Percentiles rank a stretch among this genome's conserved stretches.
These are phyloP conservation scores for Starmerella vitae DNA, from an alignment of 805 yeast species.

Conservation along the genomic window DNA sequence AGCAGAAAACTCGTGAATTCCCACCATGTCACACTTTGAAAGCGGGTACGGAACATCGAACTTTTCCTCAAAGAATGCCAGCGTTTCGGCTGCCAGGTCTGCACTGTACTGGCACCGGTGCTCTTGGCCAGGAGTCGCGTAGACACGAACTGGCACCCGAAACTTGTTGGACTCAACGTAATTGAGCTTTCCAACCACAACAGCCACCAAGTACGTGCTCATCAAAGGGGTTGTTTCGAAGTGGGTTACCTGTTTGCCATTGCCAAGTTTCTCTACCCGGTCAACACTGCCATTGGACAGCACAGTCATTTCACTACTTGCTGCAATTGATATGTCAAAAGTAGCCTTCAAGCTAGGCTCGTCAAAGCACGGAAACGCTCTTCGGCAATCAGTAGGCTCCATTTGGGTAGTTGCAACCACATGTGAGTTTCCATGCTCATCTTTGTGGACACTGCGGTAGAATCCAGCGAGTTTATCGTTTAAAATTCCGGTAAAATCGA, in stretches of 20 bases:
- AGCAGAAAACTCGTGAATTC: slow-evolving; percentile 66
- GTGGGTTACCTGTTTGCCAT: slow-evolving; percentile 34
- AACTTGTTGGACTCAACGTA: slow-evolving; percentile 44
- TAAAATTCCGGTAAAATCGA: slow-evolving; percentile 43
- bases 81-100: slow-evolving; percentile 49
- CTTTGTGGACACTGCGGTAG: slow-evolving; percentile 49
- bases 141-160: slow-evolving; percentile 54
- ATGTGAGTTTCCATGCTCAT: slow-evolving; percentile 38
- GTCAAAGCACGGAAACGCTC: slow-evolving; percentile 66
- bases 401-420: slow-evolving; percentile 55
- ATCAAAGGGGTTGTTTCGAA: slow-evolving; percentile 54
- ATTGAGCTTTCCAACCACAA: slow-evolving; percentile 53
- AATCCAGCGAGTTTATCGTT: slow-evolving; percentile 64
- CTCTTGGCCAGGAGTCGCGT: slow-evolving; percentile 55
- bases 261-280: slow-evolving; percentile 28
- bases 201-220: slow-evolving; percentile 65
- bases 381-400: slow-evolving; percentile 67
- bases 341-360: slow-evolving; percentile 60
- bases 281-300: slow-evolving; percentile 56
- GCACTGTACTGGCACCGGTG: slow-evolving; percentile 49
- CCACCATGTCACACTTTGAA: slow-evolving; percentile 68
- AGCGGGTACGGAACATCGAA: slow-evolving; percentile 64
- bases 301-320: slow-evolving; percentile 40
- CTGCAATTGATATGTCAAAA: slow-evolving; percentile 44
- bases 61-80: slow-evolving; percentile 49